phyloP scores from a whole-genome alignment of 805 yeast genomes.

The Saturnispora serradocipensis region DNA sequence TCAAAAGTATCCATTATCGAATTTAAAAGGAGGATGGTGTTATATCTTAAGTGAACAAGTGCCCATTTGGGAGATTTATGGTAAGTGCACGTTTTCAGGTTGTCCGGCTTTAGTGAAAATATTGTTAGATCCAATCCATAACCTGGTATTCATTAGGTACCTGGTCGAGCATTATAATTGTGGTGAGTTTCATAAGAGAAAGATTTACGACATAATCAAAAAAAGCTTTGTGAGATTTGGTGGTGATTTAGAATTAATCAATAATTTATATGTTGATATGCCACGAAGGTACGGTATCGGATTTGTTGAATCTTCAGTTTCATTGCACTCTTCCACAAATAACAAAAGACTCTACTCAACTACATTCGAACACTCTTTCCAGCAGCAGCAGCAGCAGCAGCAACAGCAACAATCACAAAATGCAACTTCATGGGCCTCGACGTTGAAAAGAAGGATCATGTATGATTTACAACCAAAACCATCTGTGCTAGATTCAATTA shows the following conservation, averaged over 20 bases:
- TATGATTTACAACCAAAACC: slow-evolving; percentile 1
- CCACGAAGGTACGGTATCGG: slow-evolving; percentile 12
- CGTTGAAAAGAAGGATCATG: slow-evolving; percentile 4
- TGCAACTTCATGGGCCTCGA: slow-evolving; percentile 4
- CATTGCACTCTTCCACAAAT: background rate
- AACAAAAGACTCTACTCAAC: background rate
- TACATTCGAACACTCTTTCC: background rate
- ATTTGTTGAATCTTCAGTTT: slow-evolving; percentile 7
- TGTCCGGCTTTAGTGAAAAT: slow-evolving; percentile 10
- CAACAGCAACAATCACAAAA: background rate
- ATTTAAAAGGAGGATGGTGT: background rate
- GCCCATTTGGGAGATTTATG: slow-evolving; percentile 3
- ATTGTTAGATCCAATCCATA: slow-evolving; percentile 9
- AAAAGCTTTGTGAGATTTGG: slow-evolving; percentile 9
- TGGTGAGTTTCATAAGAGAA: slow-evolving; percentile 7
- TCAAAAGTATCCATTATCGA: background rate
- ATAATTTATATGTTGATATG: slow-evolving; percentile 7
- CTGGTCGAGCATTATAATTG: slow-evolving; percentile 8
- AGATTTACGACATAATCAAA: slow-evolving; percentile 10
- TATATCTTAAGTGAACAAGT: background rate
- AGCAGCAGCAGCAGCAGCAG: background rate
- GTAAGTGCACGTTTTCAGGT: slow-evolving; percentile 1
- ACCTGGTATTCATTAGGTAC: slow-evolving; percentile 6
- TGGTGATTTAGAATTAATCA: slow-evolving; percentile 10
- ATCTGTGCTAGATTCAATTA: background rate